Percentiles rank a stretch among this genome's conserved stretches.
phyloP scores from a whole-genome alignment of 305 asterid species.

The Nicotiana rustica region DNA sequence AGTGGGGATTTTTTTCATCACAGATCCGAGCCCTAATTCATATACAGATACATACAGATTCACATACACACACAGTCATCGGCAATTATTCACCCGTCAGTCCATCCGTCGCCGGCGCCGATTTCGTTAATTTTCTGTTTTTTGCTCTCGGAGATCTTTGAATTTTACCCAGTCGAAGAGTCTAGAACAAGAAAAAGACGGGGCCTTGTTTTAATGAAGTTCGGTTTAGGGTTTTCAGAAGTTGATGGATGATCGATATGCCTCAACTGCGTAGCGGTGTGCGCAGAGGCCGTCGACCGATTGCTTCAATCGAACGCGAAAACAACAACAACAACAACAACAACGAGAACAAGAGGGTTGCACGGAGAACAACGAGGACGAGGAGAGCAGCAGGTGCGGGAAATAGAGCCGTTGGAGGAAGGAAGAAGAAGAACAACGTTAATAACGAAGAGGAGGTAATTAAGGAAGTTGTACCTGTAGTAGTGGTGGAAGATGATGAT shows the following conservation, averaged over 20 bases:
- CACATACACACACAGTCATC: background rate
- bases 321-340: constrained; percentile 29
- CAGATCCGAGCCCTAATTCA: constrained; percentile 36
- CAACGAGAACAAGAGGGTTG: background rate
- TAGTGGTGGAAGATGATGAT: constrained; percentile 37
- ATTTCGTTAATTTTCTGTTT: background rate
- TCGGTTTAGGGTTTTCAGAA: constrained; percentile 33
- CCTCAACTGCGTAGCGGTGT: constrained; percentile 90
- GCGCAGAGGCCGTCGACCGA: constrained; percentile 68
- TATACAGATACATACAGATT: background rate
- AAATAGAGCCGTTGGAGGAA: constrained; percentile 41
- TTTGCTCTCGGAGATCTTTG: constrained; percentile 16
- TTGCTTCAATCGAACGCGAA: constrained; percentile 38
- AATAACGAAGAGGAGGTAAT: constrained; percentile 37
- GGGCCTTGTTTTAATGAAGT: constrained; percentile 43
- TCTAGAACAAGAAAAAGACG: constrained; percentile 13
- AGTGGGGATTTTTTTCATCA: background rate
- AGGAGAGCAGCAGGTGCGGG: constrained; percentile 39
- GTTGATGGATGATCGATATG: constrained; percentile 55
- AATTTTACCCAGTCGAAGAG: background rate
- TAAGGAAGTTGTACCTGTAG: constrained; percentile 28
- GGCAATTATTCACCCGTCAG: background rate
- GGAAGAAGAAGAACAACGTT: constrained; percentile 26
- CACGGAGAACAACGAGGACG: background rate
- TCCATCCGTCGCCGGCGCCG: background rate